Percentiles rank a stretch among this genome's conserved stretches.
Evolutionary conservation across 768 basidiomycete species (phyloP).

Genomic region (Mrakia hoshinonis): DNA sequence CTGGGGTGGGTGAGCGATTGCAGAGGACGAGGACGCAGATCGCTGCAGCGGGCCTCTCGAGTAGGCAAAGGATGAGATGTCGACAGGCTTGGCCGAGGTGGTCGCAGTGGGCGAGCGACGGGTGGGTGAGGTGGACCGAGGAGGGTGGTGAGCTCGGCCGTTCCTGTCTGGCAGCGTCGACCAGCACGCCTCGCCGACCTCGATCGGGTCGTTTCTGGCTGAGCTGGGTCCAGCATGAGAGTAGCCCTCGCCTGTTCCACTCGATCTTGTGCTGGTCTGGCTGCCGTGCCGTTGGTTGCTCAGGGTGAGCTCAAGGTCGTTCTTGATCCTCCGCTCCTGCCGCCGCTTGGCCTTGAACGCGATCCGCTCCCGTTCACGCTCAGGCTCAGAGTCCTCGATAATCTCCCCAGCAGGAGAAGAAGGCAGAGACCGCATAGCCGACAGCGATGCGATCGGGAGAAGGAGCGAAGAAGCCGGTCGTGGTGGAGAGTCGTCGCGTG

Average conservation of each 20-base stretch:
- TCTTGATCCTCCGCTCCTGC: conserved; percentile 7
- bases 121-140: background rate
- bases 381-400: conserved; percentile 17
- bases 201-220: too few species aligned
- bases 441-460: background rate
- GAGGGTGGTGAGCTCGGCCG: background rate
- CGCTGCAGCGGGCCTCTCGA: background rate
- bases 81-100: background rate
- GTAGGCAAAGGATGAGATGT: background rate
- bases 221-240: background rate
- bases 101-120: background rate
- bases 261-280: background rate
- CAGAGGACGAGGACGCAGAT: background rate
- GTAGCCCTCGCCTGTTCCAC: conserved; percentile 4
- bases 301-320: background rate
- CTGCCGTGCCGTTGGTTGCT: background rate
- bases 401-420: conserved; percentile 2
- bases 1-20: too few species aligned
- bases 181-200: background rate
- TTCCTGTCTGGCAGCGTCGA: background rate
- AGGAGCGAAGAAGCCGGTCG: background rate
- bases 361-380: background rate
- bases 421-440: background rate
- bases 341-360: background rate
- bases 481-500: too few species aligned